A percentile compares a stretch with the other conserved stretches of the same genome.
Conservation (phyloP, 345 rosid species). For the Aurinia saxatilis region DNA sequence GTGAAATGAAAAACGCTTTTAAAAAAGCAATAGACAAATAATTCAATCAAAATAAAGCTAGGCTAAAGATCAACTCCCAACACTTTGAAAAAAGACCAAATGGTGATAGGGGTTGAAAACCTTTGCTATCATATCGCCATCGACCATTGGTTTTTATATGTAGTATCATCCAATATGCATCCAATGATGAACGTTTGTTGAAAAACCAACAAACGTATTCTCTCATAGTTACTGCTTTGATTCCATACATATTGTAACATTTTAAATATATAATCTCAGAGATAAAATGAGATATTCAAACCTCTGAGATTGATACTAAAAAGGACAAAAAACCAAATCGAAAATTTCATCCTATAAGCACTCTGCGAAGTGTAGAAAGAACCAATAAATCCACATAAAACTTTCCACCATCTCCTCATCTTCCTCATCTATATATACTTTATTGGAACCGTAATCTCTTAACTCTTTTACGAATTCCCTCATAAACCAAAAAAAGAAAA, state of each 20-base stretch:
- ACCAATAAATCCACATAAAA: constrained; percentile 12
- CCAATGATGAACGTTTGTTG: too few relatives aligned
- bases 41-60: too few relatives aligned
- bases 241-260: neutral
- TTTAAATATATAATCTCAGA: neutral
- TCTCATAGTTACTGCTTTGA: neutral
- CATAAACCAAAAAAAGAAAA: neutral
- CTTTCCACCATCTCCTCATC: neutral
- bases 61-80: too few relatives aligned
- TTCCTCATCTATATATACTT: constrained; percentile 16
- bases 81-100: too few relatives aligned
- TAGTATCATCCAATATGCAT: too few relatives aligned
- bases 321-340: neutral
- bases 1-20: too few relatives aligned
- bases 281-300: neutral
- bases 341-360: neutral
- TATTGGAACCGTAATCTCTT: constrained; percentile 21
- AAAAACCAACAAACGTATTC: too few relatives aligned
- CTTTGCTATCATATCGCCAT: too few relatives aligned
- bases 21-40: too few relatives aligned
- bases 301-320: neutral
- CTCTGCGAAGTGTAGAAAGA: neutral
- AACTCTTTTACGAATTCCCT: constrained; percentile 11
- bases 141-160: too few relatives aligned
- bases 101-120: too few relatives aligned